Evolutionary conservation across 129 eudicot species (phyloP), one percentile per base, ranked within the genome.

Genomic region (Arctium minus): DNA sequence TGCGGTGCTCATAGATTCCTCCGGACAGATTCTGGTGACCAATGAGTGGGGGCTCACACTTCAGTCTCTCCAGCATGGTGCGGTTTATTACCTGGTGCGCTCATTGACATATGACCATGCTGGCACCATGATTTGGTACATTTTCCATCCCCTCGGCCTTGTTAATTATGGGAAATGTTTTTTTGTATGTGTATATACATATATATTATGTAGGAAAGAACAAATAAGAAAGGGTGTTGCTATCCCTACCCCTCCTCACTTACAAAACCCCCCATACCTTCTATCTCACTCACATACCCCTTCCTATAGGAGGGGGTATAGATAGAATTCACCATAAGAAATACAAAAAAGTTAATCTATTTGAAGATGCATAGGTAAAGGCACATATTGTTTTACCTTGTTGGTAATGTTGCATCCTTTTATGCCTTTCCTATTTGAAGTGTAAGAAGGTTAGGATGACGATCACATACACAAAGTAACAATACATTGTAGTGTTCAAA

Each of bases 21-120:
- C 91, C 5, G 97, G 98, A 40, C 91, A 91, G 72, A 90, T 91
- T 0, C 97, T 95, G 69, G 72, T 88, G 7, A 92, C 97, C 62
- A 87, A 92, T 72, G 97, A 91, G 74, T 95, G 93, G 93, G 98
- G 98, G 4, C 79, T 92, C 37, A 95, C 98, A 0, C 86, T 90
- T 22, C 92, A 92, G 77, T 84, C 97, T 13, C 97, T 95, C 70
- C 97, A 89, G 78, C 90, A 89, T 22, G 97, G 94, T 36, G 94
- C 90, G 1, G 89, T 87, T 68, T 95, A 95, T 84, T 95, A 88
- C 81, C 80, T 95, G 70, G 73, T 89, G 37, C 93, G 96, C 39
- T 67, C 89, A 73, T 69, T 73, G 31, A 5, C 92, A 40, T 30
- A 86, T 0, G 82, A 89, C 10, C 80, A 83, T 71, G 85, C 80